Base-by-base conservation (phyloP, 306 rosid genomes). In the Carpinus fangiana region DNA sequence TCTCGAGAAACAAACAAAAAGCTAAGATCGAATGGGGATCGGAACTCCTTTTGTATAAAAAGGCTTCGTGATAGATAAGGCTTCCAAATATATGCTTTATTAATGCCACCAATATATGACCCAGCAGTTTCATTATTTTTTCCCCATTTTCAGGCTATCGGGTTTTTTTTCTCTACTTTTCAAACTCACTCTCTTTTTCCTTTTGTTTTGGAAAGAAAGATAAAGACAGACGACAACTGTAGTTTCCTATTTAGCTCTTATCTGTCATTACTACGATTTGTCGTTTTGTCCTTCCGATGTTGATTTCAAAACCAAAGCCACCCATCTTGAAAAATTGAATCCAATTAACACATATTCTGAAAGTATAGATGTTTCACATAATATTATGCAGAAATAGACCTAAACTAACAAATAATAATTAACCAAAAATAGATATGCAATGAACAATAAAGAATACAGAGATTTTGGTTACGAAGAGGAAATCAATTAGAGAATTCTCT, bases 1-100 rank as follows among this genome's bases (percentile, higher is more conserved):
- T 31, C 69, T 28, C 43, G 28, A 16, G 45, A 62, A 62, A 62
- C 69, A 31, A 62, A 62, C 69, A 62, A 62, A 59, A 28, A 4
- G 45, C 36, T n/a, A 62, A 62, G 45, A 31, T 31, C 43, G 43
- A 62, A 62, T 8, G n/a, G 28, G 4, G n/a, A 23, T 23, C 26
- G 26, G 26, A 12, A 0, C 18, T 31, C 43, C n/a, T 55, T 43
- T 20, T 16, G 18, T 4, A 17, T 20, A 64, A 74, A 74, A 23
- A 36, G 23, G 69, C 12, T 16, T 61, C 17, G 72, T 48, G 59
- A 75, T 74, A 74, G 59, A 75, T 74, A 74, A 60, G 78, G 78
- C 56, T 46, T 5, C 5, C 26, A 43, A 47, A 47, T 47, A 47
- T 8, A 47, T 47, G 51, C 23, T 47, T 59, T 9, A 13, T 59